A percentile compares a stretch with the other conserved stretches of the same genome.
phyloP scores from a whole-genome alignment of 176 grass and related monocot genomes.

The Carex kokanica region DNA sequence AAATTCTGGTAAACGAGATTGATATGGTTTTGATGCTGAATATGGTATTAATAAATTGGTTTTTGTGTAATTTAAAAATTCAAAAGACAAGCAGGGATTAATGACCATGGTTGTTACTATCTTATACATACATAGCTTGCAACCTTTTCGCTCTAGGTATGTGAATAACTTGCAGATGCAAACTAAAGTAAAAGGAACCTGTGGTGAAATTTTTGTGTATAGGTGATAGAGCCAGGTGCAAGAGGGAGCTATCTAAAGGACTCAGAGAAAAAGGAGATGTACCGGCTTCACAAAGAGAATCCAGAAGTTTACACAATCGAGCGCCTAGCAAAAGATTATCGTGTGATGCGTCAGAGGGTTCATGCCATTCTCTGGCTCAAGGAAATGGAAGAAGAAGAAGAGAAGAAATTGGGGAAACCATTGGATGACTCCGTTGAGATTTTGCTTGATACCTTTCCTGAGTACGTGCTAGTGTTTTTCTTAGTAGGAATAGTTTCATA shows the following conservation, averaged over 20 bases:
- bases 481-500: not conserved
- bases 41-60: not conserved
- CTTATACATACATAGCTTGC: not conserved
- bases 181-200: not conserved
- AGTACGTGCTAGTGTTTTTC: constrained; percentile 47
- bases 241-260: constrained; percentile 84
- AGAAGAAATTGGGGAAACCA: constrained; percentile 71
- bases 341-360: constrained; percentile 92
- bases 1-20: not conserved
- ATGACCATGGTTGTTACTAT: not conserved
- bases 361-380: constrained; percentile 97
- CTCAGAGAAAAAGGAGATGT: constrained; percentile 93
- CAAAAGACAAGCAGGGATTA: not conserved
- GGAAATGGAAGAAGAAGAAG: constrained; percentile 93
- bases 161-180: not conserved
- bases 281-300: constrained; percentile 90
- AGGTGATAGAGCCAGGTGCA: constrained; percentile 69
- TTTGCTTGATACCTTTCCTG: constrained; percentile 82
- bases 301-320: constrained; percentile 74
- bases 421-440: constrained; percentile 92
- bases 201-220: not conserved
- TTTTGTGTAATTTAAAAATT: not conserved
- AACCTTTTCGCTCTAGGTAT: not conserved
- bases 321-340: constrained; percentile 86
- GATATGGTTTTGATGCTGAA: not conserved